phyloP scores from a whole-genome alignment of 768 basidiomycete species.

The Suillus discolor region DNA sequence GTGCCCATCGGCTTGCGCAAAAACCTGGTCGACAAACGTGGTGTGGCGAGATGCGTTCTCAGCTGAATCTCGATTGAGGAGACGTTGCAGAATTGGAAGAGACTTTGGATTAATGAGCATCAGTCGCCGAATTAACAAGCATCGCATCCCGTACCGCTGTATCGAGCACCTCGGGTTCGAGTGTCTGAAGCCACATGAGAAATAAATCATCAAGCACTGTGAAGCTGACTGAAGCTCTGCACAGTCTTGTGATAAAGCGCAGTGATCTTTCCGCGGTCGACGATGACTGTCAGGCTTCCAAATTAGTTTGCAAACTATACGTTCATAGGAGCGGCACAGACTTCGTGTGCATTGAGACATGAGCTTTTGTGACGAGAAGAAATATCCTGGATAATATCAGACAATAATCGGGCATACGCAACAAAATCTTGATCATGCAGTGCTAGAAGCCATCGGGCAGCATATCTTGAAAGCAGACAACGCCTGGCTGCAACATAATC shows the following conservation, averaged over 20 bases:
- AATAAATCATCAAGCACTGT: constrained; percentile 60
- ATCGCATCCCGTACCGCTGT: constrained; percentile 39
- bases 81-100: constrained; percentile 52
- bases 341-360: background rate
- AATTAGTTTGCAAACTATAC: background rate
- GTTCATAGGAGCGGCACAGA: background rate
- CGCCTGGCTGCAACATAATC: constrained; percentile 69
- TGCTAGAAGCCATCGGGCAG: constrained; percentile 66
- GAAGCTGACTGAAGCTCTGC: constrained; percentile 56
- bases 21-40: constrained; percentile 34
- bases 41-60: constrained; percentile 46
- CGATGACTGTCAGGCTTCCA: background rate
- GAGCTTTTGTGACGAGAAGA: constrained; percentile 24
- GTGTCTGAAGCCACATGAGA: constrained; percentile 57
- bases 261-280: constrained; percentile 45
- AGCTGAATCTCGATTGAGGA: constrained; percentile 54
- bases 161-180: constrained; percentile 36
- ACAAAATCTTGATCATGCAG: constrained; percentile 63
- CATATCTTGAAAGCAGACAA: constrained; percentile 56
- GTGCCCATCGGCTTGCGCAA: constrained; percentile 30
- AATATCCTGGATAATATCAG: constrained; percentile 52
- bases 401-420: constrained; percentile 55
- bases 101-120: constrained; percentile 38
- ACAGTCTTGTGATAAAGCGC: constrained; percentile 54
- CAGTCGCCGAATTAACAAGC: background rate